Percentiles rank a stretch among this genome's conserved stretches.
These are phyloP conservation scores for Cryphonectria nitschkei DNA, from an alignment of 2,329 filamentous ascomycete species.

Conservation along the genomic window DNA sequence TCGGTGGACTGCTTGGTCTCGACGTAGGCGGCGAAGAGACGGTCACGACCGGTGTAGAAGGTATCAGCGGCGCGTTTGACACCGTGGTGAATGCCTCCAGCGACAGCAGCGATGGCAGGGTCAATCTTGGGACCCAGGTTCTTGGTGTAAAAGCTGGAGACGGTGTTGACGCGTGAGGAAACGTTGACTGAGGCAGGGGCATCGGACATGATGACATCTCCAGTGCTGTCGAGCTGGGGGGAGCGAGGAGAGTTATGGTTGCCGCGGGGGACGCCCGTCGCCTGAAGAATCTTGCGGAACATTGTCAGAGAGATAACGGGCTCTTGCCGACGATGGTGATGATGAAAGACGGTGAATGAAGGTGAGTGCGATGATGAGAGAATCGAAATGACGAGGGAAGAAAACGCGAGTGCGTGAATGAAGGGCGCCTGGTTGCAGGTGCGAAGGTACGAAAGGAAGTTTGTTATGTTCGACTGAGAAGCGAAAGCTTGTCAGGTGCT, in stretches of 20 bases:
- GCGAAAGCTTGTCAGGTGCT: not conserved
- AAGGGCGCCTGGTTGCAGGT: constrained; percentile 4
- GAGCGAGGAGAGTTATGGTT: not conserved
- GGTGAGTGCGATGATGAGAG: too few relatives aligned
- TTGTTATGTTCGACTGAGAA: not conserved
- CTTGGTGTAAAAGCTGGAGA: constrained; percentile 17
- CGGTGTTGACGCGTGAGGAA: not conserved
- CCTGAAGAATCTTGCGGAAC: not conserved
- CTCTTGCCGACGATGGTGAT: constrained; percentile 3
- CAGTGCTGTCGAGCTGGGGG: constrained; percentile 9
- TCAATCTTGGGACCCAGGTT: constrained; percentile 9
- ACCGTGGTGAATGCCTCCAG: not conserved
- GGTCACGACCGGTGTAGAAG: constrained; percentile 15
- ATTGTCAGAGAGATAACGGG: constrained; percentile 7
- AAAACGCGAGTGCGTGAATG: not conserved
- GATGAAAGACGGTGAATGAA: not conserved
- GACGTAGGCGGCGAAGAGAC: constrained; percentile 15
- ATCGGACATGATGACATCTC: constrained; percentile 24
- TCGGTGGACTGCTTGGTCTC: constrained; percentile 22
- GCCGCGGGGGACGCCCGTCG: constrained; percentile 13
- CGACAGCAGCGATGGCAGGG: not conserved
- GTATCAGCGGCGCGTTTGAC: constrained; percentile 12
- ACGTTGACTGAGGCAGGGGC: not conserved
- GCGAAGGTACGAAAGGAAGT: constrained; percentile 4
- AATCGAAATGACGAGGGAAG: not conserved